Evolutionary conservation across 164 flowering plant species (phyloP).

Genomic region (Brasenia schreberi): DNA sequence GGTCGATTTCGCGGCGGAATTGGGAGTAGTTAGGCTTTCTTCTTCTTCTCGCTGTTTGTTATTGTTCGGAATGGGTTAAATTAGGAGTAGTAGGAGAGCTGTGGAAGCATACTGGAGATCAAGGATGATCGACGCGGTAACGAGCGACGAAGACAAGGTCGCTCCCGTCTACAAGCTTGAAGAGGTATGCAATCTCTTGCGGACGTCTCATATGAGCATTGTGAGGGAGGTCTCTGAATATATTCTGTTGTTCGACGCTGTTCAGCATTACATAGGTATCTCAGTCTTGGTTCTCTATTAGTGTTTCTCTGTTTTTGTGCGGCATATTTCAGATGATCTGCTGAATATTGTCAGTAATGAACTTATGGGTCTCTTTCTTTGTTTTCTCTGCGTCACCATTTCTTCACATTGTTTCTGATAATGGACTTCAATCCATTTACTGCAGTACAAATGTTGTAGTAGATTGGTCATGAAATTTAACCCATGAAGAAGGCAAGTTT

Average conservation of each 20-base stretch:
- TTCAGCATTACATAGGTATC: too few relatives aligned
- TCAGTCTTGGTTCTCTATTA: too few relatives aligned
- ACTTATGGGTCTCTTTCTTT: too few relatives aligned
- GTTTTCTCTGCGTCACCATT: too few relatives aligned
- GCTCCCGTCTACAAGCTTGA: conserved; percentile 87
- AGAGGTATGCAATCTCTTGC: conserved; percentile 75
- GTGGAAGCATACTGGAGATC: conserved; percentile 98
- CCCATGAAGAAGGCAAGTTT: too few relatives aligned
- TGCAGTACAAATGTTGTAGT: too few relatives aligned
- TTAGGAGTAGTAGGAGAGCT: conserved; percentile 88
- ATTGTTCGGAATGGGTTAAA: conserved; percentile 40
- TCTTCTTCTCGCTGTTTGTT: neutral
- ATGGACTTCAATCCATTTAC: too few relatives aligned
- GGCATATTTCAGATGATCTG: too few relatives aligned
- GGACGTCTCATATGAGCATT: conserved; percentile 63
- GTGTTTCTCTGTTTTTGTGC: too few relatives aligned
- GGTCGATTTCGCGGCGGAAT: neutral
- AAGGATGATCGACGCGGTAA: conserved; percentile 31
- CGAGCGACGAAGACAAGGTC: conserved; percentile 81
- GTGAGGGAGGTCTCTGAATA: conserved; percentile 90
- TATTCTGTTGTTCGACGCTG: conserved; percentile 6
- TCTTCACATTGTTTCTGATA: too few relatives aligned
- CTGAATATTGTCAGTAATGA: too few relatives aligned
- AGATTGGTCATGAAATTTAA: too few relatives aligned
- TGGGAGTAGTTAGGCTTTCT: neutral